Conservation (phyloP, 371 early-diverging fungal species). For the Mortierella sp. region DNA sequence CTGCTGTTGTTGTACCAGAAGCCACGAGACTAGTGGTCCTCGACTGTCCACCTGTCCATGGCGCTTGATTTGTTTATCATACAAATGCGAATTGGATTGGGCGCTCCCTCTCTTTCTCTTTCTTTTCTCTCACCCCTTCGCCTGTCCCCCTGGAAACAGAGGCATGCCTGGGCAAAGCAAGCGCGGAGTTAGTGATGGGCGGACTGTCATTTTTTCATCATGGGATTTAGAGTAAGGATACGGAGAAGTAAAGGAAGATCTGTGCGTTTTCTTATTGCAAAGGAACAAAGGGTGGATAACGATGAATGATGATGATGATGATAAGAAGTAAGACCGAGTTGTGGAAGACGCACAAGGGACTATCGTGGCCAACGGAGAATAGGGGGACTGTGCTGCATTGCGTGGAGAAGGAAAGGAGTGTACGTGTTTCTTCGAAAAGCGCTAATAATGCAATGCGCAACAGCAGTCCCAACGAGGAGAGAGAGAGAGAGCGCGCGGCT, state of each 20-base stretch:
- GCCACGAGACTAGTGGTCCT: too few relatives aligned
- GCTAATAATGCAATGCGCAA: not conserved
- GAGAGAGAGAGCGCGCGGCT: too few relatives aligned
- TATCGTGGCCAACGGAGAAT: slow-evolving; percentile 1
- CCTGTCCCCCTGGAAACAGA: not conserved
- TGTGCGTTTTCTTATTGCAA: not conserved
- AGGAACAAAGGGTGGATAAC: not conserved
- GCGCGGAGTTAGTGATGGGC: not conserved
- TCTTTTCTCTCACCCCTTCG: too few relatives aligned
- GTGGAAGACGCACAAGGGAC: not conserved
- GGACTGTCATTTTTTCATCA: not conserved
- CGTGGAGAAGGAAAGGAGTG: not conserved
- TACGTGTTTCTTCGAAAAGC: not conserved
- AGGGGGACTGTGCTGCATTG: not conserved
- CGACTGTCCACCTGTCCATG: too few relatives aligned
- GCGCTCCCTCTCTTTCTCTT: not conserved
- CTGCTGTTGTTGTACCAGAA: too few relatives aligned
- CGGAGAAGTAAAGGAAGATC: not conserved
- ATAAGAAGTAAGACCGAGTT: not conserved
- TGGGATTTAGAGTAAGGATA: not conserved
- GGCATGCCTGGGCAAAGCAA: not conserved
- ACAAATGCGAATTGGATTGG: too few relatives aligned
- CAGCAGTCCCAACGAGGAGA: not conserved
- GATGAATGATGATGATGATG: not conserved
- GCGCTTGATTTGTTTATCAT: too few relatives aligned